Conservation (phyloP, 768 basidiomycete species). For the Crepidotus variabilis region DNA sequence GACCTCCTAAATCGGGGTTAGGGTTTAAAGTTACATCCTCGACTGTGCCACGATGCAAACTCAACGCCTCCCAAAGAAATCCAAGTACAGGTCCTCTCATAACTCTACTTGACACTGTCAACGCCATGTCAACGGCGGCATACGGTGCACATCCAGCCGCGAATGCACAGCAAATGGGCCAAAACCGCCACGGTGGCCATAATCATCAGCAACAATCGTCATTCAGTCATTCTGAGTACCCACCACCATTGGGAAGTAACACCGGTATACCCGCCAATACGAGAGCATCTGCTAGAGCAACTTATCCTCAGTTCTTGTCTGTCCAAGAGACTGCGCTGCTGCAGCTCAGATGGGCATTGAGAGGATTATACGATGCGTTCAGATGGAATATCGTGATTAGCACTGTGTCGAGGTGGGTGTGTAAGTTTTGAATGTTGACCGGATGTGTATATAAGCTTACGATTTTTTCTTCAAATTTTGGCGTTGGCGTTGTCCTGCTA, state of each 20-base stretch:
- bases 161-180: neutral
- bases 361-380: conserved; percentile 67
- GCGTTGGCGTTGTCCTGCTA: no score
- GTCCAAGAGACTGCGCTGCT: conserved; percentile 54
- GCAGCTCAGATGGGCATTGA: conserved; percentile 55
- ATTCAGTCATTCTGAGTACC: conserved; percentile 14
- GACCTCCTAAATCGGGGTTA: conserved; percentile 34
- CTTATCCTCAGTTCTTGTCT: conserved; percentile 71
- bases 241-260: conserved; percentile 12
- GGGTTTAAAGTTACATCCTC: conserved; percentile 19
- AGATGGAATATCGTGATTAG: conserved; percentile 65
- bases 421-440: neutral
- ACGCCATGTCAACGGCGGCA: conserved; percentile 12
- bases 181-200: no score
- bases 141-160: conserved; percentile 19
- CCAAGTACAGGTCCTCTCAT: neutral
- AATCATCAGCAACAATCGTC: no score
- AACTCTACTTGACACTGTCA: neutral
- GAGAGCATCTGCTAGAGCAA: neutral
- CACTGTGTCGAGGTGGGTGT: conserved; percentile 54
- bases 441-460: no score
- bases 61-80: neutral
- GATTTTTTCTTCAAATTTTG: no score
- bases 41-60: neutral
- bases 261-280: neutral